Conservation (phyloP, 78 protist species). For the Guillardia theta region DNA sequence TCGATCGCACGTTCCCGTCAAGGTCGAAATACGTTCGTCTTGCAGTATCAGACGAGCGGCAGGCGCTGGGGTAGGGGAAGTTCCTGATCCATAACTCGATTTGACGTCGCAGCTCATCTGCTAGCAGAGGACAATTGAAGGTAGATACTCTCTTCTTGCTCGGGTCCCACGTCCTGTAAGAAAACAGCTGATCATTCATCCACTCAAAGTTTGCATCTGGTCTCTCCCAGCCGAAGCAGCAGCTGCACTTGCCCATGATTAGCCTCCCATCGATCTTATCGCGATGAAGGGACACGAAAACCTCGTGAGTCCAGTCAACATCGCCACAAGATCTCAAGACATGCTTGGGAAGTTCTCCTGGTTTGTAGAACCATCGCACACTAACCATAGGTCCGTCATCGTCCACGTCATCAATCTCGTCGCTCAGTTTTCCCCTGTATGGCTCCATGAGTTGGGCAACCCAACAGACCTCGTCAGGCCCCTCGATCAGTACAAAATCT, state of each 20-base stretch:
- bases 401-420: not conserved
- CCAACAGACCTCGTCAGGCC: not conserved
- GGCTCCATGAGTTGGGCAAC: constrained; percentile 6
- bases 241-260: not conserved
- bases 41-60: too few species aligned
- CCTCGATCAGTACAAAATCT: not conserved
- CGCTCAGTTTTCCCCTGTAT: not conserved
- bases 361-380: not conserved
- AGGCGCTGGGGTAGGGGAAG: not conserved
- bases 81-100: not conserved
- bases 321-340: too few species aligned
- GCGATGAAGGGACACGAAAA: not conserved
- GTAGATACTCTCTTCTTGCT: not conserved
- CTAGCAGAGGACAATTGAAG: not conserved
- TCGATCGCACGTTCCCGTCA: too few species aligned
- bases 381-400: not conserved
- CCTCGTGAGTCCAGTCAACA: not conserved
- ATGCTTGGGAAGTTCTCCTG: not conserved
- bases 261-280: not conserved
- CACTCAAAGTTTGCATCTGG: not conserved
- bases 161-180: not conserved
- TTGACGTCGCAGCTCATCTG: not conserved
- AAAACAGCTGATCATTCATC: not conserved
- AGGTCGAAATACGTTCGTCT: too few species aligned
- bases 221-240: not conserved